Base-by-base conservation (phyloP, 148 eudicot species). In the Beta vulgaris region DNA sequence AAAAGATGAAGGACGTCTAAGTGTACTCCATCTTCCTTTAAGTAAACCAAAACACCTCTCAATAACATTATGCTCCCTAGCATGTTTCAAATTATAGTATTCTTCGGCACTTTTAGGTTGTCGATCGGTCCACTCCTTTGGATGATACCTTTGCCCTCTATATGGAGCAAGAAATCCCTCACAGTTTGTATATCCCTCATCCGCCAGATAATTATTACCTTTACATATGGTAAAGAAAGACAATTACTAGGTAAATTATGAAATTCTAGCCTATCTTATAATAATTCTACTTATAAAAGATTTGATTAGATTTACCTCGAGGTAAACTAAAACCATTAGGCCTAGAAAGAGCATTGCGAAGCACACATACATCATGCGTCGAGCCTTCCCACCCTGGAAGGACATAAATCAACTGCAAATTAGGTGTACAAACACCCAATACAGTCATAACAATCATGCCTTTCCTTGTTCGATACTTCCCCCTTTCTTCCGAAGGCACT, bases 341-440 rank as follows among this genome's bases (percentile, higher is more conserved):
- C n/a, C n/a, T n/a, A n/a, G n/a, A n/a, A n/a, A n/a, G n/a, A n/a
- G n/a, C n/a, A n/a, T n/a, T n/a, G n/a, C 68, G 68, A 29, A 62
- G 21, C 5, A 62, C 40, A 31, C 68, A 18, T 8, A 25, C 68
- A 62, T 62, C 68, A 29, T 29, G 1, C 1, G 40, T n/a, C 11
- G 68, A 62, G 35, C 39, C 68, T 62, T 62, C 40, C 68, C 39
- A 62, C 28, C 68, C 68, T 9, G 68, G n/a, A 9, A 62, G 36
- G 11, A 29, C 68, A 62, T 62, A 62, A 10, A 62, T 35, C 28
- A 57, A 32, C n/a, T 62, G 35, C 39, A 35, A 26, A 32, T 62
- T 15, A 10, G 40, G 36, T 26, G 32, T 32, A 62, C 40, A 62
- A 29, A 62, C 68, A 62, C 68, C 68, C 19, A 62, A 35, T 3